Evolutionary conservation across 179 eudicot genomes (phyloP), one percentile per base, ranked within the genome.

Genomic region (Sideroxylon spinosum): DNA sequence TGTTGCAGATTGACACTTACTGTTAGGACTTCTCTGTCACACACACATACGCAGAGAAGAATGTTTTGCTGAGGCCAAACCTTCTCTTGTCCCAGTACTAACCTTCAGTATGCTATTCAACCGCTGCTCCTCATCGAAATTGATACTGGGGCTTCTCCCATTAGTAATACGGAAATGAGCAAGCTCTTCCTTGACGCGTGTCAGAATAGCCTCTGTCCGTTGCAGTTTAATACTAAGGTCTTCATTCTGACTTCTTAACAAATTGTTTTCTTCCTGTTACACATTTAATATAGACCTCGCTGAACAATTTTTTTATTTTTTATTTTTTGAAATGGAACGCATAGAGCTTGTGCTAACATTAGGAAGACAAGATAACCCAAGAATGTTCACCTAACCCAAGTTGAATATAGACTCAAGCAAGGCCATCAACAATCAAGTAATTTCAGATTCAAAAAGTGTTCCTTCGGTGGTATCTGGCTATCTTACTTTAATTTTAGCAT

Each of bases 401-500:
- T 25, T 26, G 23, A 52, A 9, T 52, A 10, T 9, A 3, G 56
- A 52, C 16, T 8, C 57, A 50, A 14, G 7, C 22, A 44, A 75
- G 48, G 23, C 49, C 62, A 12, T 60, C 17, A 53, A 49, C 60
- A 14, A 23, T 25, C 23, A 5, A 32, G 20, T 60, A 61, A 9
- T 68, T 29, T 48, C 60, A 68, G 22, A 57, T 56, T 19, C 28
- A 77, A 20, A 26, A 49, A 37, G 23, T 11, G 12, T 29, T 52
- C 56, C 56, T 17, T 20, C 23, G 7, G 28, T 14, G 0, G 17
- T 20, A 59, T 79, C 83, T 85, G 85, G 78, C 98, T 20, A 59
- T 79, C 83, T 85, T 86, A 77, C 99, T 93, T 96, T 96, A 64
- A 94, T 94, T 88, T 96, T 96, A 66, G 97, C 94, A 72, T 94